phyloP scores from a whole-genome alignment of 495 filamentous ascomycete species.

The Tuber aestivum region DNA sequence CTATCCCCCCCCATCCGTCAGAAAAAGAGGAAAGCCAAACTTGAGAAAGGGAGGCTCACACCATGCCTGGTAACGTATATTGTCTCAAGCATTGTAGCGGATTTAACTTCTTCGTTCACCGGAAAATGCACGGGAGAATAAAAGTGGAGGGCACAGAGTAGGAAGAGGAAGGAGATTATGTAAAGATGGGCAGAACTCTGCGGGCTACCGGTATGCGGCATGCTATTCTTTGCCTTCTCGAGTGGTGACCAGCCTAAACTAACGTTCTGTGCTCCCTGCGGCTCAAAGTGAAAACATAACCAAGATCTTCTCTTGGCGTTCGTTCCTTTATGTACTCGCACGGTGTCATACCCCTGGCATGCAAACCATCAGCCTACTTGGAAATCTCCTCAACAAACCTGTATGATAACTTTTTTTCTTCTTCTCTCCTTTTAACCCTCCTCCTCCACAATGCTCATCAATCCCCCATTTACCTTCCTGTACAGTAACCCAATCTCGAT shows the following conservation, averaged over 20 bases:
- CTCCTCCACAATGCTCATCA: not conserved
- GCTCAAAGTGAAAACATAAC: not conserved
- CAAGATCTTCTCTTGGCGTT: no score
- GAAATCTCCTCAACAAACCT: not conserved
- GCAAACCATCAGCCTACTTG: not conserved
- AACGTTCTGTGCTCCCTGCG: no score
- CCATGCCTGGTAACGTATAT: conserved; percentile 85
- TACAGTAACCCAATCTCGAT: not conserved
- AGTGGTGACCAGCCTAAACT: no score
- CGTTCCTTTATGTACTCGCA: no score
- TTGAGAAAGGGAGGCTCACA: conserved; percentile 51
- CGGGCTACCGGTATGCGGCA: not conserved
- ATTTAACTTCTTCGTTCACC: not conserved
- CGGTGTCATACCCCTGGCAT: not conserved
- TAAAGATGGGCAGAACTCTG: not conserved
- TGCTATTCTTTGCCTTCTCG: not conserved
- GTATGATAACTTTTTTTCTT: not conserved
- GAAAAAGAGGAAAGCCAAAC: conserved; percentile 1
- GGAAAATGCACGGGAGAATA: not conserved
- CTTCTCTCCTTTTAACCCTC: not conserved
- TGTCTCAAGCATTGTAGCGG: conserved; percentile 53
- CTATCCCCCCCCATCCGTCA: conserved; percentile 46
- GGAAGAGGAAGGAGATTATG: not conserved
- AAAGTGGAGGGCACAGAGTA: not conserved
- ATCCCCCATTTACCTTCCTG: not conserved